Evolutionary conservation across 1,139 yeast genomes (phyloP).

Genomic region (Nakaseomyces nivariensis): DNA sequence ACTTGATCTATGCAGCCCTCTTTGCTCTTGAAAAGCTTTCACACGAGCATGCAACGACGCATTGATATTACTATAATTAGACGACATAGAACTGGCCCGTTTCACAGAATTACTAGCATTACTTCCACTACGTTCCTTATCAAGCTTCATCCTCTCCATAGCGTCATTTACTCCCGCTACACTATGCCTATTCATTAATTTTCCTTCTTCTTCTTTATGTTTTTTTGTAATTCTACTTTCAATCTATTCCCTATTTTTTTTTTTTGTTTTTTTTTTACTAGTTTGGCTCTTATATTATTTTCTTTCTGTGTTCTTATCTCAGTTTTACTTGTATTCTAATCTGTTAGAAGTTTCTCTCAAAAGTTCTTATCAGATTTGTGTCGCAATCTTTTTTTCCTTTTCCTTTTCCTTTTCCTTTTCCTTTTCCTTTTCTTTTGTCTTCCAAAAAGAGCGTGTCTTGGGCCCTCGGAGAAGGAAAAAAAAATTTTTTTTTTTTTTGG

Average conservation of each 20-base stretch:
- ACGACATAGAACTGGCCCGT: constrained; percentile 20
- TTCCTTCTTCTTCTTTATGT: background rate
- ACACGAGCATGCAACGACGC: constrained; percentile 69
- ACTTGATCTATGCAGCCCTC: constrained; percentile 35
- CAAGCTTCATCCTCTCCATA: constrained; percentile 2
- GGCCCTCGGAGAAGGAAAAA: background rate
- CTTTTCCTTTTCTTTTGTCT: background rate
- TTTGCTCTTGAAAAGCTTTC: constrained; percentile 62
- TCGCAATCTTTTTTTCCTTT: background rate
- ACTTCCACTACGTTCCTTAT: background rate
- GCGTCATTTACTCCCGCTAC: constrained; percentile 3
- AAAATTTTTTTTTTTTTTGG: too few relatives aligned
- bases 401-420: background rate
- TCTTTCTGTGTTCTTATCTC: too few relatives aligned
- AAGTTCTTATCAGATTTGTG: background rate
- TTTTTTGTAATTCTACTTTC: background rate
- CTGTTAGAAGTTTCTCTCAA: too few relatives aligned
- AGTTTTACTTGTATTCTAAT: too few relatives aligned
- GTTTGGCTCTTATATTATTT: too few relatives aligned
- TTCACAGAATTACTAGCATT: constrained; percentile 7
- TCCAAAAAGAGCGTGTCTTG: too few relatives aligned
- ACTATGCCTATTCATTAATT: background rate
- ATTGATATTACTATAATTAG: constrained; percentile 33
- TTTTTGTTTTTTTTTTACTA: too few relatives aligned
- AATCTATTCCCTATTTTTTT: too few relatives aligned